phyloP scores from a whole-genome alignment of 495 filamentous ascomycete species.

The Chaetomium cochliodes region DNA sequence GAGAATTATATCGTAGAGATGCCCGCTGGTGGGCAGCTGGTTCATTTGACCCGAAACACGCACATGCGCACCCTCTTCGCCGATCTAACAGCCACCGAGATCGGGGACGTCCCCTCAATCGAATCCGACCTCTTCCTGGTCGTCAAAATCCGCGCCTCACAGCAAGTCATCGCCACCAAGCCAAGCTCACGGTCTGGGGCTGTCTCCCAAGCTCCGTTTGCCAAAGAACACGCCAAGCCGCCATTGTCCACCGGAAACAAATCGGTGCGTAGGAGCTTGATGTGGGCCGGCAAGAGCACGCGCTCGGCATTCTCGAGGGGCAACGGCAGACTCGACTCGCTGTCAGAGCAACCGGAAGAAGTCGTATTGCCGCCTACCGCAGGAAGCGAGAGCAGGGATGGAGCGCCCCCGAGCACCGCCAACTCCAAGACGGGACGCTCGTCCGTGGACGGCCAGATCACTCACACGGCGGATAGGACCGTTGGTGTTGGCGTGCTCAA shows the following conservation, averaged over 20 bases:
- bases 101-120: conserved; percentile 69
- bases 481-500: conserved; percentile 82
- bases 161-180: conserved; percentile 50
- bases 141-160: conserved; percentile 70
- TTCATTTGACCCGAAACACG: conserved; percentile 55
- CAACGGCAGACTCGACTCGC: conserved; percentile 48
- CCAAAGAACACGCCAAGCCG: conserved; percentile 43
- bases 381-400: conserved; percentile 43
- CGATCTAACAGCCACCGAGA: conserved; percentile 76
- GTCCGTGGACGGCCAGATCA: conserved; percentile 48
- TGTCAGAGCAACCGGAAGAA: conserved; percentile 51
- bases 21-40: conserved; percentile 66
- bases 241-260: conserved; percentile 49
- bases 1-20: conserved; percentile 82
- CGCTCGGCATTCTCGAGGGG: conserved; percentile 49
- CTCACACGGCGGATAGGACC: conserved; percentile 53
- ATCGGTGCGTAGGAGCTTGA: conserved; percentile 73
- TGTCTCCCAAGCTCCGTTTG: conserved; percentile 37
- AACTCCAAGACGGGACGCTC: conserved; percentile 48
- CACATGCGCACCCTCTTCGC: conserved; percentile 84
- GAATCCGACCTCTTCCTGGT: conserved; percentile 75
- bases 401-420: conserved; percentile 55
- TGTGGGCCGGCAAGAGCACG: conserved; percentile 67
- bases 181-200: conserved; percentile 49
- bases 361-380: conserved; percentile 29